Conservation (phyloP, 257 asterid species). For the Verbena officinalis region DNA sequence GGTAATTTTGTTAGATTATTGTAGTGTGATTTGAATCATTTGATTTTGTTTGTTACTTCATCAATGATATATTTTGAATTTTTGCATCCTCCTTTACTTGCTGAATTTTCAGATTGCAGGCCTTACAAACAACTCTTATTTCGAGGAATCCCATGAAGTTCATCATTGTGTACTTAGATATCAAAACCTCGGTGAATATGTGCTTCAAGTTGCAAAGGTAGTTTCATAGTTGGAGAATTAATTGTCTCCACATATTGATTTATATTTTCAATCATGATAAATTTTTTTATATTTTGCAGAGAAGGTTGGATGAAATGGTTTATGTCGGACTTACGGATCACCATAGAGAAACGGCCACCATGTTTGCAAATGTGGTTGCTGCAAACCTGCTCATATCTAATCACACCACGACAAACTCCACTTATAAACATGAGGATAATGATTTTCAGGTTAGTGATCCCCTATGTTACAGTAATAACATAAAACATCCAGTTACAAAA, state of each 20-base stretch:
- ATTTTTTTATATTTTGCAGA: slow-evolving; percentile 70
- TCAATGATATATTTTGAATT: slow-evolving; percentile 12
- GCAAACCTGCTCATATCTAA: slow-evolving; percentile 86
- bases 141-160: slow-evolving; percentile 73
- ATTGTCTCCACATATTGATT: slow-evolving; percentile 4
- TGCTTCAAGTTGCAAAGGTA: slow-evolving; percentile 95
- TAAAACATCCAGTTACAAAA: too few species aligned
- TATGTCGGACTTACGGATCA: slow-evolving; percentile 92
- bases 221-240: slow-evolving; percentile 8
- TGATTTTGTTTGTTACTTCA: background rate
- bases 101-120: slow-evolving; percentile 61
- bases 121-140: slow-evolving; percentile 88
- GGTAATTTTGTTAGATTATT: too few species aligned
- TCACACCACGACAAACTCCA: slow-evolving; percentile 46
- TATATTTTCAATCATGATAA: slow-evolving; percentile 37
- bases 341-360: slow-evolving; percentile 87
- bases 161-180: slow-evolving; percentile 81
- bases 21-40: slow-evolving; percentile 4
- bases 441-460: slow-evolving; percentile 49
- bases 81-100: slow-evolving; percentile 11
- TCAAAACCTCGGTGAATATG: slow-evolving; percentile 75
- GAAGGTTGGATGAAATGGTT: slow-evolving; percentile 83
- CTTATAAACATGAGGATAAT: slow-evolving; percentile 37
- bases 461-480: too few species aligned
- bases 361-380: slow-evolving; percentile 93